Evolutionary conservation across 768 basidiomycete genomes (phyloP), one percentile per base, ranked within the genome.

Genomic region (Amanita phalloides): DNA sequence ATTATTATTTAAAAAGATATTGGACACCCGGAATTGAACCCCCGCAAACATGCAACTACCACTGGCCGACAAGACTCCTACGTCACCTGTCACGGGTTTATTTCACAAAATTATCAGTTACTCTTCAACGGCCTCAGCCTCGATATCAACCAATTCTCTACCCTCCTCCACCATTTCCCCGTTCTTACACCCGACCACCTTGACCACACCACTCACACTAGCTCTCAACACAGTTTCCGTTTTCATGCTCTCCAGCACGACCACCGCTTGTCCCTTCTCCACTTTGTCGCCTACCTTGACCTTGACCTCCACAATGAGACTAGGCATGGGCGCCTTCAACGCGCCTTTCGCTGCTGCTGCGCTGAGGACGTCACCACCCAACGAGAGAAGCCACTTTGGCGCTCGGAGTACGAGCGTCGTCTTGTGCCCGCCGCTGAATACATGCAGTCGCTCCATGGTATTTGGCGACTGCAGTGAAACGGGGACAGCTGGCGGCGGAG

Each of bases 211-310:
- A 35, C 76, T 69, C 6, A 69, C 71, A 54, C 81, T 76, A 11
- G 90, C 81, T 49, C 90, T 74, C 56, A 96, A 65, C 38, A 90
- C 86, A 36, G 87, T 94, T 69, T 95, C 92, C 56, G 92, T 96
- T 79, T 97, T 97, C 93, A 96, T 97, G 61, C 92, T 95, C 69
- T 95, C 93, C 61, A 95, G 67, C 4, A 94, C 80, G 28, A 92
- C 81, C 7, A 91, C 74, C 6, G 78, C 79, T 61, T 93, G 86
- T 0, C 90, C 90, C 60, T 78, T 82, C 67, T 84, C 82, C 37
- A 96, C 87, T 11, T 66, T 71, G 48, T 94, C 86, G 3, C 92
- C 93, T 1, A 77, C 70, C 53, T 73, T 74, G 32, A 94, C 92
- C 14, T 76, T 76, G 47, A 96, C 85, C 50, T 95, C 90, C 3